Evolutionary conservation across 495 filamentous ascomycete species (phyloP), one percentile per base, ranked within the genome.

Genomic region (Entonaema liquescens): DNA sequence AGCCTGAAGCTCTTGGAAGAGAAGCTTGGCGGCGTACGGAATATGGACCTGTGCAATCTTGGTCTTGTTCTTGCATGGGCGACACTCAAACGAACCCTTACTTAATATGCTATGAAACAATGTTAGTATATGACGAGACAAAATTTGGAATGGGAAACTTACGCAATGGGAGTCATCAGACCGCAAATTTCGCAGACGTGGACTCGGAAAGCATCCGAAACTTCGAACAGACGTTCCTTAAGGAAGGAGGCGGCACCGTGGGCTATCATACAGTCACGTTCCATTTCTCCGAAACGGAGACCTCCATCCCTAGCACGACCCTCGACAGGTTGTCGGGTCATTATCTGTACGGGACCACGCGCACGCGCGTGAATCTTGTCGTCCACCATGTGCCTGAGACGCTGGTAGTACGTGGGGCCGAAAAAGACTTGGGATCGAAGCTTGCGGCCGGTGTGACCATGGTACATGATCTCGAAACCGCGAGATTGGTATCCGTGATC

Each of bases 181-280:
- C 95, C 95, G 80, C 95, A 99, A 76, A 98, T 95, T 80, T 99
- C 95, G 81, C 95, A 99, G 67, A 99, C 91, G 78, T 99, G 96
- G 58, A 99, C 96, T 72, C 93, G 85, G 87, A 97, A 98, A n/a
- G 95, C 94, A 81, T 99, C 95, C 63, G 91, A 94, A 47, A 98
- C 96, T 79, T 98, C 94, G 72, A 99, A 98, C 68, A 99, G 83
- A 68, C 95, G 86, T 86, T 99, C 95, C 84, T 98, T 98, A 78
- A 99, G 83, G 88, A 99, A 98, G 4, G 93, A 89, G 68, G 92
- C 93, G 28, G 95, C 95, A 77, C 95, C 95, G 80, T 99, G 96
- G 29, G 96, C 91, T 80, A 99, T 98, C 96, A 99, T 98, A 82
- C 95, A 99, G 87, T 99, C 95, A 79, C 95, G 94, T 82, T 99